Percentiles rank a stretch among this genome's conserved stretches.
Evolutionary conservation across 768 basidiomycete species (phyloP).

Genomic region (Boletus fagicola): DNA sequence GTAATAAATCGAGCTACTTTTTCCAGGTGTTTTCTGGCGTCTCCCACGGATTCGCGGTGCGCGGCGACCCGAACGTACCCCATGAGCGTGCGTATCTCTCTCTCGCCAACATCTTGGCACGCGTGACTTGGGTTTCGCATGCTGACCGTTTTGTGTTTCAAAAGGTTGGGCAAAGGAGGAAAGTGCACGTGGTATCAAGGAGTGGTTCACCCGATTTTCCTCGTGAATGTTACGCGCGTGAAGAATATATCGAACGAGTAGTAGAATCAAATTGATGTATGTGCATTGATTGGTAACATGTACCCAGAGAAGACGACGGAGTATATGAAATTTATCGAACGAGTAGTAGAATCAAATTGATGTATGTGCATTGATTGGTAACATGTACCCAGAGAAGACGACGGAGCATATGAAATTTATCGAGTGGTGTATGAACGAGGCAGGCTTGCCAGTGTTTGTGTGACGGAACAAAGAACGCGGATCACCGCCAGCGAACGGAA

Average conservation of each 20-base stretch:
- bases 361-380: no score
- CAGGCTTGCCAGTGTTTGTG: not conserved
- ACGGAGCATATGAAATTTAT: no score
- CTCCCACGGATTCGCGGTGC: conserved; percentile 24
- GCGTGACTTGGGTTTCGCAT: not conserved
- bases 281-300: no score
- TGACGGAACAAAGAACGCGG: not conserved
- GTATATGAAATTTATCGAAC: no score
- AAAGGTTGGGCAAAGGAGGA: conserved; percentile 61
- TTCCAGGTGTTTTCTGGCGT: conserved; percentile 54
- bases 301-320: no score
- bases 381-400: no score
- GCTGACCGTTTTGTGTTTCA: not conserved
- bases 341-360: no score
- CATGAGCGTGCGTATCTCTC: conserved; percentile 18
- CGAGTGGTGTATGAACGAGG: no score
- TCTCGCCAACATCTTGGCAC: not conserved
- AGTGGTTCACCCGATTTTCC: conserved; percentile 39
- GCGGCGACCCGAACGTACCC: conserved; percentile 14
- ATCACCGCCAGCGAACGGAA: not conserved
- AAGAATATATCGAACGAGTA: no score
- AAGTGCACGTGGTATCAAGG: conserved; percentile 45
- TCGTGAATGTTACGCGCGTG: not conserved
- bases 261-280: no score
- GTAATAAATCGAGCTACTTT: conserved; percentile 47